Evolutionary conservation across 169 alveolate genomes (phyloP), one percentile per base, ranked within the genome.

Genomic region (Plasmodium knowlesi): DNA sequence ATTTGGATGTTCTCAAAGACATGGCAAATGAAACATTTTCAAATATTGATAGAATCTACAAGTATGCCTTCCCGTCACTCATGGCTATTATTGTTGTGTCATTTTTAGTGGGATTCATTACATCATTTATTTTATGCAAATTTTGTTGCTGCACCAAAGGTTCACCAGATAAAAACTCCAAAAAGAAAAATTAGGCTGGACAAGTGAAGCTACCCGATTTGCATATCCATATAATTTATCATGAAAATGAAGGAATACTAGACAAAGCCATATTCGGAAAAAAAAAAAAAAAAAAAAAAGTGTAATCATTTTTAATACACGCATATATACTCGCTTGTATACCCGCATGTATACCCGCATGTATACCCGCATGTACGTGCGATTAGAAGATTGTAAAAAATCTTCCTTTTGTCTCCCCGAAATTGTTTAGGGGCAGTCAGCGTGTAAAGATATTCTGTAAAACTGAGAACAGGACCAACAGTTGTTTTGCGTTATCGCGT

Each of bases 41-140:
- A 74, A 86, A 86, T 86, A 86, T 86, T 25, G 93, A 86, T 53
- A 50, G 93, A 86, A 86, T 86, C 8, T 86, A 86, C 67, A 86
- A 73, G 76, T 76, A 86, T 53, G 93, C 93, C 41, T 86, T 86
- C 34, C 93, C 93, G 37, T 57, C 93, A 3, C 70, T 86, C 78
- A 43, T 79, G 14, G 53, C 80, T 10, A 74, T 86, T 50, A 30
- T n/a, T 25, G 14, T 46, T n/a, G n/a, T 86, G 80, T 86, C 93
- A 74, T 86, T 86, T 37, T 43, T 46, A 50, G n/a, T 50, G 12
- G 93, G 93, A 32, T 74, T 19, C 54, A 39, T 86, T 54, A 1
- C 25, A 32, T 32, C 82, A n/a, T 86, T 86, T 46, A 5, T 78
- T 86, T 12, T 76, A n/a, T 14, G 2, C 19, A 86, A 76, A 71